Evolutionary conservation across 164 flowering plant genomes (phyloP).

Genomic region (Chimonanthus salicifolius): DNA sequence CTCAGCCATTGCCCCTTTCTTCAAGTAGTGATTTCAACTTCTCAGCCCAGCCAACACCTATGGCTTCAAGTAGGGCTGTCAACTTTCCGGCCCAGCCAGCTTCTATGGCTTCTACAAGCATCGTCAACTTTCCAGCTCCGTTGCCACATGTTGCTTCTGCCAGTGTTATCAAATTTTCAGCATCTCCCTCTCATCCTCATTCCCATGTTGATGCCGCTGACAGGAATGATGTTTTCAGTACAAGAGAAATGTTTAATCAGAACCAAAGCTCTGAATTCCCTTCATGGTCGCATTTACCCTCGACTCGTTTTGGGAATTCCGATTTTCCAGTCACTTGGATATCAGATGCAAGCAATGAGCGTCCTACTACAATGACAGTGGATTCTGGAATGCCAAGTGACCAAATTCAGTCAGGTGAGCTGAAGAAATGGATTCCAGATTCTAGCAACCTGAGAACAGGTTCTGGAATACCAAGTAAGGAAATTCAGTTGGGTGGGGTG

Average conservation of each 20-base stretch:
- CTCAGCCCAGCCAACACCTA: neutral
- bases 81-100: neutral
- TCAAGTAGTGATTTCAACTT: neutral
- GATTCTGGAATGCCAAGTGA: neutral
- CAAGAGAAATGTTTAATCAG: slow-evolving; percentile 6
- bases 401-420: neutral
- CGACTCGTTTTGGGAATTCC: slow-evolving; percentile 7
- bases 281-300: slow-evolving; percentile 14
- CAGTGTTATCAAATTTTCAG: neutral
- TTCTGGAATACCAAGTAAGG: neutral
- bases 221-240: neutral
- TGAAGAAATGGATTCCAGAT: neutral
- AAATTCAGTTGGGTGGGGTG: neutral
- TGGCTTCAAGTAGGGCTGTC: neutral
- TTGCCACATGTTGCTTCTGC: neutral
- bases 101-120: neutral
- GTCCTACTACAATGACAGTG: neutral
- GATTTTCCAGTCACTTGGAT: slow-evolving; percentile 4
- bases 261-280: slow-evolving; percentile 8
- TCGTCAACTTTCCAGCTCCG: slow-evolving; percentile 1
- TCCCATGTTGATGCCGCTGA: neutral
- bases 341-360: neutral
- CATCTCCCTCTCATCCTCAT: slow-evolving; percentile 5
- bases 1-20: neutral
- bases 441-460: neutral